Base-by-base conservation (phyloP, 768 basidiomycete species). In the Psilocybe azurescens region DNA sequence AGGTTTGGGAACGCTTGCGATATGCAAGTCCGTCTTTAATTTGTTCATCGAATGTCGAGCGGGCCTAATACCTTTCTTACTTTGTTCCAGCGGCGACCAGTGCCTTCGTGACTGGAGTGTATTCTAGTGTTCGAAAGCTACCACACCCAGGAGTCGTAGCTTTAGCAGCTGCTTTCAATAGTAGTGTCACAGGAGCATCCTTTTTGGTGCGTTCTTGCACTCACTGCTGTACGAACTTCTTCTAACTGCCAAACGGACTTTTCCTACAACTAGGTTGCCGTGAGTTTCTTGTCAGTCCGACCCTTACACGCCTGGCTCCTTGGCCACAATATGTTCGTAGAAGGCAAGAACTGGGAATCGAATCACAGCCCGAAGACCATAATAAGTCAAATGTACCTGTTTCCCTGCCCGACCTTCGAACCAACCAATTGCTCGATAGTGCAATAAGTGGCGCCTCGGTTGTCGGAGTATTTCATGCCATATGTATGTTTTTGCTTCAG, bases 11-110 rank as follows among this genome's bases (percentile, higher is more conserved):
- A 85, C 89, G 29, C 69, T 84, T 63, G 74, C 83, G 76, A 86
- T 89, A 88, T 93, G 91, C 90, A 83, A 89, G 91, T 92, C 86
- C 86, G 88, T 89, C 80, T 78, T 77, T 67, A 67, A 56, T 39
- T 61, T 61, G 61, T 65, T 63, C 33, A 48, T 47, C 29, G 60
- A 65, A 57, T 61, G 44, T 67, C 41, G 65, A 69, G 75, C 73
- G 68, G 67, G 62, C 71, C 68, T 70, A 64, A 70, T 44, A 44
- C 11, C 62, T 46, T 51, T 49, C 28, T 20, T 46, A 33, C 33
- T 64, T 59, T 56, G 48, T 41, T 60, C 16, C 60, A 94, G 93
- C 89, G 60, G 75, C 79, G 53, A 65, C 83, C 33, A 87, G 88
- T 63, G 88, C 86, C 39, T 77, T 82, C 55, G 66, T 75, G 14